Base-by-base conservation (phyloP, 371 early-diverging fungal species). In the Mortierella sp. region DNA sequence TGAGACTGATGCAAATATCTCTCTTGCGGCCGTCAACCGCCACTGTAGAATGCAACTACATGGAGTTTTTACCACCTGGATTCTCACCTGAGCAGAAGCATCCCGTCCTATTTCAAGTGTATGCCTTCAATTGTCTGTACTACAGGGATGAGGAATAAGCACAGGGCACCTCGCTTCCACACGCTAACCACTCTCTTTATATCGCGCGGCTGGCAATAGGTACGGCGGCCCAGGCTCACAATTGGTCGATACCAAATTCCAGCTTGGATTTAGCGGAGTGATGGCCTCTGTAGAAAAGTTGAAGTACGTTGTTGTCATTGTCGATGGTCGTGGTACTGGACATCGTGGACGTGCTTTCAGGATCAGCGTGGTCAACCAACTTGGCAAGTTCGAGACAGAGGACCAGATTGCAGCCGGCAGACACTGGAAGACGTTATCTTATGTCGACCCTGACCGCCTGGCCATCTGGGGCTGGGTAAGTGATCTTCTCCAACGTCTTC, bases 151-250 rank as follows among this genome's bases (percentile, higher is more conserved):
- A n/a, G n/a, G n/a, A n/a, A n/a, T n/a, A n/a, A n/a, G n/a, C n/a
- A n/a, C n/a, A n/a, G n/a, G n/a, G n/a, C n/a, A n/a, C n/a, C n/a
- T n/a, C n/a, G n/a, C n/a, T n/a, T n/a, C n/a, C n/a, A n/a, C n/a
- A n/a, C n/a, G n/a, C n/a, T n/a, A n/a, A n/a, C n/a, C 29, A 7
- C 6, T n/a, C 27, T 49, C 37, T 28, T 24, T 34, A 7, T n/a
- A 14, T 17, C 19, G 21, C 48, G 34, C 34, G 10, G 10, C 10
- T 34, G 10, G 4, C 34, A 34, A 34, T 34, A 67, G 67, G 1
- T 97, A 96, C 71, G 97, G 96, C 27, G 98, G 98, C 3, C 98
- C 98, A 31, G 88, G 88, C 59, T 95, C 96, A 16, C 97, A 98
- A 69, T 63, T 88, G 34, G 98, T 93, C 2, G 83, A 87, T 17